phyloP scores from a whole-genome alignment of 768 basidiomycete genomes.

The Galerina sulciceps region DNA sequence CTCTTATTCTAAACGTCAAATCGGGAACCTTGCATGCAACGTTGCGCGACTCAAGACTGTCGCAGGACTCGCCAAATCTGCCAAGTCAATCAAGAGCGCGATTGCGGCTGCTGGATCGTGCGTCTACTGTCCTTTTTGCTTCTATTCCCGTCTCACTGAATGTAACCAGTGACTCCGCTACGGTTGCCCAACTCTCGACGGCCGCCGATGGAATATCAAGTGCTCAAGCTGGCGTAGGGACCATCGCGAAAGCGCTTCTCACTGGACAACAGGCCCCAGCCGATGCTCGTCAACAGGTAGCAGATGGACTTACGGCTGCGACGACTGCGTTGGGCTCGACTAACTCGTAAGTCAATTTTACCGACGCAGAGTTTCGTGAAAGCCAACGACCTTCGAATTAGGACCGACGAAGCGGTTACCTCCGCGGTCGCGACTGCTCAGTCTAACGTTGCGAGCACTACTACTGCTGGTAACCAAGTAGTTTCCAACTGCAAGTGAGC shows the following conservation, averaged over 20 bases:
- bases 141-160: not conserved
- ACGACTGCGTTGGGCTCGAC: conserved; percentile 12
- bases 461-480: not conserved
- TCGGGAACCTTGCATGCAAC: conserved; percentile 20
- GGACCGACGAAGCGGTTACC: not conserved
- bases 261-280: conserved; percentile 20
- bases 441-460: not conserved
- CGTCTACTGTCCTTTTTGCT: not conserved
- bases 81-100: conserved; percentile 9
- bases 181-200: conserved; percentile 12
- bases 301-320: conserved; percentile 8
- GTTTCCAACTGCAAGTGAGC: conserved; percentile 9
- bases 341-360: conserved; percentile 7
- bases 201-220: conserved; percentile 12
- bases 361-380: not conserved
- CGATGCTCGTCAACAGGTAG: conserved; percentile 16
- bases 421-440: not conserved
- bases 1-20: conserved; percentile 11
- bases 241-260: conserved; percentile 17
- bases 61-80: conserved; percentile 13
- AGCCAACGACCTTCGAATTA: not conserved
- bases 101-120: conserved; percentile 12
- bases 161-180: conserved; percentile 11
- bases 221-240: conserved; percentile 15
- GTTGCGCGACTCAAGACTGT: conserved; percentile 20